Percentiles rank a stretch among this genome's conserved stretches.
Evolutionary conservation across 1,284 basidiomycete species (phyloP).

Genomic region (Cronartium quercuum): DNA sequence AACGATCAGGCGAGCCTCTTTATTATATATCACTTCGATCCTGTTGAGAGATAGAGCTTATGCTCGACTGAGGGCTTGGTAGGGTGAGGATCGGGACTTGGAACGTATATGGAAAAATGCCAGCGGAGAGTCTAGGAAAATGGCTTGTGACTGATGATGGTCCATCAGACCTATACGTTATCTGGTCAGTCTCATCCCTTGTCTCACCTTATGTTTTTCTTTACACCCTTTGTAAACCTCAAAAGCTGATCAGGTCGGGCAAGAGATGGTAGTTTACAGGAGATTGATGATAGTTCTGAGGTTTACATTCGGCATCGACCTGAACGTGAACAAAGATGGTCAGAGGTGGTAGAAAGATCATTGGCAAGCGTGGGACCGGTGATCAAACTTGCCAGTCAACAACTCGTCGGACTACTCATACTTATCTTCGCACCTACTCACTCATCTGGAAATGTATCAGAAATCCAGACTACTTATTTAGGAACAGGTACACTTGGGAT

Average conservation of each 20-base stretch:
- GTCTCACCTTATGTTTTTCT: not conserved
- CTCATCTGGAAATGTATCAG: conserved; percentile 7
- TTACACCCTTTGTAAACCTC: not conserved
- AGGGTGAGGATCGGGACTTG: conserved; percentile 32
- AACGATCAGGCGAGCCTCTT: conserved; percentile 7
- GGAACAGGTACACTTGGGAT: conserved; percentile 34
- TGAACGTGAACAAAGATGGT: conserved; percentile 17
- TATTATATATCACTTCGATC: not conserved
- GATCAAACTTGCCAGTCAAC: conserved; percentile 35
- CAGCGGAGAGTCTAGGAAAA: conserved; percentile 15
- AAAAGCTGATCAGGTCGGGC: not conserved
- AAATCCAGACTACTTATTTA: conserved; percentile 29
- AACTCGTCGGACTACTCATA: conserved; percentile 35
- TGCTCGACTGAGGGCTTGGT: not conserved
- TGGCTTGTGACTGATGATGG: conserved; percentile 20
- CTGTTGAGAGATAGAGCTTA: not conserved
- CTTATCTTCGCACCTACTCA: conserved; percentile 4
- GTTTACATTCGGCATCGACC: conserved; percentile 23
- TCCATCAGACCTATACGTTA: conserved; percentile 18
- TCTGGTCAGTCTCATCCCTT: conserved; percentile 25
- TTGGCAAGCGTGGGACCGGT: conserved; percentile 13
- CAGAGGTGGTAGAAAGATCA: conserved; percentile 18
- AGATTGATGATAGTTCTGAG: conserved; percentile 30
- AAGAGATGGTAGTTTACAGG: conserved; percentile 11
- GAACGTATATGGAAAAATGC: conserved; percentile 34